Percentiles rank a stretch among this genome's conserved stretches.
Conservation (phyloP, 2,329 filamentous ascomycete species). For the Fusarium xyrophilum region DNA sequence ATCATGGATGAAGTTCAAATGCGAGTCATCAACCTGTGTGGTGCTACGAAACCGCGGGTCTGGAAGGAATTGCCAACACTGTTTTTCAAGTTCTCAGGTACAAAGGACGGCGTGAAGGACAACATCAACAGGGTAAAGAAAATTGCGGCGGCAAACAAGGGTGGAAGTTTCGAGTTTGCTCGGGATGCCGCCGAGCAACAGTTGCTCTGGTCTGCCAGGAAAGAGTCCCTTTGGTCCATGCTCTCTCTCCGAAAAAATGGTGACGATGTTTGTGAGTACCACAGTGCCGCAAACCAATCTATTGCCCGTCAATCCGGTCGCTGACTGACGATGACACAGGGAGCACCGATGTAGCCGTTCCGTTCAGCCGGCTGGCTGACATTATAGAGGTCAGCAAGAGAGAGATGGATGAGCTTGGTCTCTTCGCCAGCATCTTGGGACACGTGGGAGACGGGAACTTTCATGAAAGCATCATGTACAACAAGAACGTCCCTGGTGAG, state of each 20-base stretch:
- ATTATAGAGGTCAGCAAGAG: constrained; percentile 85
- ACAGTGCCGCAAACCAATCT: not conserved
- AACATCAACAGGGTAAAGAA: constrained; percentile 73
- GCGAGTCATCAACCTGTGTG: constrained; percentile 78
- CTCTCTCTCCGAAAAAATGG: constrained; percentile 70
- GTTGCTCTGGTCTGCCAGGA: constrained; percentile 79
- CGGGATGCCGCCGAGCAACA: constrained; percentile 73
- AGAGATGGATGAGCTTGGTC: constrained; percentile 82
- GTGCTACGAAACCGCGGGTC: constrained; percentile 69
- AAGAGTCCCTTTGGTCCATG: constrained; percentile 86
- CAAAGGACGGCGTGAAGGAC: constrained; percentile 77
- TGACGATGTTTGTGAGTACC: constrained; percentile 69
- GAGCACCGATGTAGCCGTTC: constrained; percentile 86
- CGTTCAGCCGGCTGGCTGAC: constrained; percentile 75
- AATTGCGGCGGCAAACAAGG: constrained; percentile 70
- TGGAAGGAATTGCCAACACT: constrained; percentile 81
- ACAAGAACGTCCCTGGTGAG: constrained; percentile 72
- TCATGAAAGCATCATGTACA: constrained; percentile 90
- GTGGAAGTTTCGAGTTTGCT: constrained; percentile 78
- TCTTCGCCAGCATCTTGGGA: constrained; percentile 87
- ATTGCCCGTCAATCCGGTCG: not conserved
- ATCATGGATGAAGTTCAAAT: constrained; percentile 91
- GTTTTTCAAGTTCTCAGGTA: constrained; percentile 88
- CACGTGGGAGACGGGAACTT: constrained; percentile 96
- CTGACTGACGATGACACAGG: constrained; percentile 47